These are phyloP conservation scores for Starmerella lactis-condensi DNA, from an alignment of 805 yeast genomes.

Conservation along the genomic window DNA sequence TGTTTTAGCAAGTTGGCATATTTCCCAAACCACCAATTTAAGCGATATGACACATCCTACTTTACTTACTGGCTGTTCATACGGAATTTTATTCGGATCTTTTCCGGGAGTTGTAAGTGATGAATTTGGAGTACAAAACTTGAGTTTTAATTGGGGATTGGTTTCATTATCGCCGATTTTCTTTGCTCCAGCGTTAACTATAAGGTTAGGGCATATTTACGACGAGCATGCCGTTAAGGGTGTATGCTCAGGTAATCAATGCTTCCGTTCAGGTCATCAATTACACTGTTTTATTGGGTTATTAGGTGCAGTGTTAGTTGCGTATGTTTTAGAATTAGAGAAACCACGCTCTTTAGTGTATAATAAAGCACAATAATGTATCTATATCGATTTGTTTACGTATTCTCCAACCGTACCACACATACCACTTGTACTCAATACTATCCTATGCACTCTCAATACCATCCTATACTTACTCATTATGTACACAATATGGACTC, in stretches of 20 bases:
- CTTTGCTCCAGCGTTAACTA: slow-evolving; percentile 41
- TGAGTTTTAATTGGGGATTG: slow-evolving; percentile 59
- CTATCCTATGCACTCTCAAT: too few species aligned
- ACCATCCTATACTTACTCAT: too few species aligned
- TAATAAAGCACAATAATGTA: too few species aligned
- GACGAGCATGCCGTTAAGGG: slow-evolving; percentile 28
- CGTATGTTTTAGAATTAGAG: slow-evolving; percentile 4
- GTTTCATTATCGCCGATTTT: slow-evolving; percentile 48
- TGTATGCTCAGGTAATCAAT: slow-evolving; percentile 11
- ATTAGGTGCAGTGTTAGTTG: slow-evolving; percentile 2
- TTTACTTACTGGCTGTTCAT: slow-evolving; percentile 44
- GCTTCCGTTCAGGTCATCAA: slow-evolving; percentile 11
- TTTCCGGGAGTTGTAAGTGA: slow-evolving; percentile 65
- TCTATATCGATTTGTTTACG: too few species aligned
- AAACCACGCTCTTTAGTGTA: too few species aligned
- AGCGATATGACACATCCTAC: slow-evolving; percentile 32
- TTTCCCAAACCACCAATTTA: slow-evolving; percentile 3
- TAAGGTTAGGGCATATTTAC: slow-evolving; percentile 43
- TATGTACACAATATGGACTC: too few species aligned
- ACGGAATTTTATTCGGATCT: slow-evolving; percentile 55
- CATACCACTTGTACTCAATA: too few species aligned
- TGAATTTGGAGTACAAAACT: slow-evolving; percentile 46
- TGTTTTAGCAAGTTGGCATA: slow-evolving; percentile 31
- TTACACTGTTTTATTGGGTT: slow-evolving; percentile 10
- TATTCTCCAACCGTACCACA: too few species aligned